Percentiles rank a stretch among this genome's conserved stretches.
Conservation (phyloP, 441 rosid genomes). For the Dalechampia spathulata region DNA sequence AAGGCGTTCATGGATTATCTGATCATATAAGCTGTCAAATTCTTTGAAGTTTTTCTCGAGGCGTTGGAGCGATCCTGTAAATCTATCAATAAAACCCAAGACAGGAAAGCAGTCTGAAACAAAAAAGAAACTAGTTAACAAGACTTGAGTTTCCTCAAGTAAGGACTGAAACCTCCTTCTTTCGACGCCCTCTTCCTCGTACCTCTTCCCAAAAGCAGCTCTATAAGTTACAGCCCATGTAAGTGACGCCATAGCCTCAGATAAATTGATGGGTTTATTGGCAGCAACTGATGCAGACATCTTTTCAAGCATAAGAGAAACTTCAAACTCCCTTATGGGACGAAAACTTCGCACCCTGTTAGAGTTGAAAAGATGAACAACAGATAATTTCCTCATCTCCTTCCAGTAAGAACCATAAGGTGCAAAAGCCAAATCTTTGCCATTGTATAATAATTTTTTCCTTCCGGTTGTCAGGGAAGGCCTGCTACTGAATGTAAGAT, state of each 20-base stretch:
- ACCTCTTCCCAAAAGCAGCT: slow-evolving; percentile 17
- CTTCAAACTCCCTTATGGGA: slow-evolving; percentile 37
- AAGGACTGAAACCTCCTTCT: slow-evolving; percentile 8
- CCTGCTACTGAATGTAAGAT: background rate
- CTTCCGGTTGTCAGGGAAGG: background rate
- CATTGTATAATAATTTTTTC: background rate
- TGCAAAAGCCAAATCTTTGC: background rate
- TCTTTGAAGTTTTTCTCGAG: slow-evolving; percentile 10
- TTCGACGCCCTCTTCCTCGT: slow-evolving; percentile 54
- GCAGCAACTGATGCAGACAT: slow-evolving; percentile 5
- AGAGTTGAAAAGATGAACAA: slow-evolving; percentile 28
- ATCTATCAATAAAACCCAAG: slow-evolving; percentile 2
- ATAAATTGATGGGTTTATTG: background rate
- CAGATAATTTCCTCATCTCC: slow-evolving; percentile 29
- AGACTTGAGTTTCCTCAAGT: slow-evolving; percentile 9
- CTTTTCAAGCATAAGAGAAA: slow-evolving; percentile 22
- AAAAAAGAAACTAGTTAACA: slow-evolving; percentile 7
- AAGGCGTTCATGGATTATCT: slow-evolving; percentile 14
- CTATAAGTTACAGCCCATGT: background rate
- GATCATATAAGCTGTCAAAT: slow-evolving; percentile 13
- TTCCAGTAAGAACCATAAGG: slow-evolving; percentile 33
- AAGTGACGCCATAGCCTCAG: background rate
- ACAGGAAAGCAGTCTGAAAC: slow-evolving; percentile 18
- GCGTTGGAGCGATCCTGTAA: slow-evolving; percentile 4
- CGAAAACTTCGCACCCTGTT: slow-evolving; percentile 29